Evolutionary conservation across 1,284 basidiomycete species (phyloP).

Genomic region (Marasmius sp.): DNA sequence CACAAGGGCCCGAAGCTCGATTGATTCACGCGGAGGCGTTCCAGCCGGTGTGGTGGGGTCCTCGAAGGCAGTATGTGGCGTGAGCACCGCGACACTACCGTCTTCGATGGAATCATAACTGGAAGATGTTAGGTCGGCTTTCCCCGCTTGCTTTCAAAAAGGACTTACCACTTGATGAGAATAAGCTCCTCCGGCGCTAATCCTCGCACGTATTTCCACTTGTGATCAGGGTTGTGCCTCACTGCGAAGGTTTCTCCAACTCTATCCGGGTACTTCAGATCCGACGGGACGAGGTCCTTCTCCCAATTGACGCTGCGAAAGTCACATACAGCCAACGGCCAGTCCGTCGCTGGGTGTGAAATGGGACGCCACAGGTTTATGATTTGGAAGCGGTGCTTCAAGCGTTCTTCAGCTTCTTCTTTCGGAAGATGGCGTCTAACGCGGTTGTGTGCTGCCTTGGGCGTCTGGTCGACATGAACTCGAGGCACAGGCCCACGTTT

Average conservation of each 20-base stretch:
- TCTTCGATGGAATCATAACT: not conserved
- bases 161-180: not conserved
- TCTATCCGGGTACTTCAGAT: not conserved
- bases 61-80: too few species aligned
- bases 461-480: slow-evolving; percentile 1
- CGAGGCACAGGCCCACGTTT: not conserved
- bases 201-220: not conserved
- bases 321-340: not conserved
- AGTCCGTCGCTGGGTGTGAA: not conserved
- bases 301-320: not conserved
- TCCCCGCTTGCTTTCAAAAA: too few species aligned
- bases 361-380: not conserved
- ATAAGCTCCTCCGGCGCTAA: not conserved
- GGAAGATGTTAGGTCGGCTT: not conserved
- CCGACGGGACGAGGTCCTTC: not conserved
- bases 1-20: not conserved
- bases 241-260: not conserved
- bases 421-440: not conserved
- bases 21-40: not conserved
- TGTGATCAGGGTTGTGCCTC: not conserved
- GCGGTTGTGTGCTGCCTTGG: not conserved
- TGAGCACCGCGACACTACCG: not conserved
- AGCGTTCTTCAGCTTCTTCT: not conserved
- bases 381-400: not conserved
- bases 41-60: not conserved